A percentile compares a stretch with the other conserved stretches of the same genome.
phyloP scores from a whole-genome alignment of 257 asterid species.

The Jasminum sambac region DNA sequence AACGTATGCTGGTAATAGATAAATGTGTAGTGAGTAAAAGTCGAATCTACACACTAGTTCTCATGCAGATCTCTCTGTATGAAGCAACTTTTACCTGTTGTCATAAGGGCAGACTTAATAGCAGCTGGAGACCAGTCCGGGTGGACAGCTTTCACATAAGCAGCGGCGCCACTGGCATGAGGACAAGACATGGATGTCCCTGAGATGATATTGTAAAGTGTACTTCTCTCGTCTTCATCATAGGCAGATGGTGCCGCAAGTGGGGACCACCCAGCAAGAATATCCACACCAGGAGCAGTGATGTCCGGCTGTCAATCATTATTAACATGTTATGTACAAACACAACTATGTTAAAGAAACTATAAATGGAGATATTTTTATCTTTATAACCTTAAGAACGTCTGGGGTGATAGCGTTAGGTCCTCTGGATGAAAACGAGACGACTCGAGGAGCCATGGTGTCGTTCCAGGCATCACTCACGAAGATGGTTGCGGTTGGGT shows the following conservation, averaged over 20 bases:
- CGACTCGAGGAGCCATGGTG: slow-evolving; percentile 44
- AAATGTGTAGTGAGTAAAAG: neutral
- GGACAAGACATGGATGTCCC: slow-evolving; percentile 61
- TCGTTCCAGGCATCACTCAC: slow-evolving; percentile 41
- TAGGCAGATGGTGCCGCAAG: slow-evolving; percentile 31
- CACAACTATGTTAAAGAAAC: neutral
- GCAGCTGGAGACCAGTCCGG: slow-evolving; percentile 51
- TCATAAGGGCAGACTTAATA: slow-evolving; percentile 54
- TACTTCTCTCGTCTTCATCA: slow-evolving; percentile 30
- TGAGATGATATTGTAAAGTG: slow-evolving; percentile 41
- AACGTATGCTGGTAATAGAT: slow-evolving; percentile 31
- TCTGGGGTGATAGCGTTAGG: slow-evolving; percentile 49
- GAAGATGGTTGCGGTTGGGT: slow-evolving; percentile 48
- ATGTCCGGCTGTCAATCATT: slow-evolving; percentile 41
- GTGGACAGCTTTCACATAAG: slow-evolving; percentile 38
- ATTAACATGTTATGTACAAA: neutral
- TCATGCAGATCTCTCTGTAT: neutral
- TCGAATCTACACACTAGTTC: neutral
- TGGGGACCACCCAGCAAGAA: slow-evolving; percentile 60
- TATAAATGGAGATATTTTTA: neutral
- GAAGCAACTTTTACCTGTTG: slow-evolving; percentile 36
- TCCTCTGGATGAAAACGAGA: slow-evolving; percentile 57
- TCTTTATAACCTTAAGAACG: slow-evolving; percentile 46
- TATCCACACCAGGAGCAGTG: slow-evolving; percentile 58
- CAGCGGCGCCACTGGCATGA: slow-evolving; percentile 50